These are phyloP conservation scores for Phialophora expanda DNA, from an alignment of 2,329 filamentous ascomycete species.

Conservation along the genomic window DNA sequence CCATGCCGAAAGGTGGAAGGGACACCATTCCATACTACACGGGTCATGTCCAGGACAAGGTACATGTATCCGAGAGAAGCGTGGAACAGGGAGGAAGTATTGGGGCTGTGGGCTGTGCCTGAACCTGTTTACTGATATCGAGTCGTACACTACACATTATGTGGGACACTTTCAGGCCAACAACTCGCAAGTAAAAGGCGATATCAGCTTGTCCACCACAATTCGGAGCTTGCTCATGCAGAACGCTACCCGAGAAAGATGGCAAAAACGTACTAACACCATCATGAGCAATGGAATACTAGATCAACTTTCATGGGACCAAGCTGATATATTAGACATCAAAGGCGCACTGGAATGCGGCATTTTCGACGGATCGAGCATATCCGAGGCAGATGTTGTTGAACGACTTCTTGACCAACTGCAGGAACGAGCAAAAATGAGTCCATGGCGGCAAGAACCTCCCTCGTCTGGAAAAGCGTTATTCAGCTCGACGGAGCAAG, in stretches of 20 bases:
- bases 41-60: not conserved
- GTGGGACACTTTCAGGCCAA: not conserved
- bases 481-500: too few relatives aligned
- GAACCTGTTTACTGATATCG: not conserved
- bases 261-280: not conserved
- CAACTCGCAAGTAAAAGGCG: not conserved
- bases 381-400: not conserved
- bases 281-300: not conserved
- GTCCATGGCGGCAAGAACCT: too few relatives aligned
- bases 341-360: not conserved
- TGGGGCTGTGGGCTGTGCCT: not conserved
- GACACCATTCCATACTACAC: not conserved
- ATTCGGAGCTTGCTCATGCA: not conserved
- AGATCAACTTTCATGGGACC: not conserved
- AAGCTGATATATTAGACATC: not conserved
- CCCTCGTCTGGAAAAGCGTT: not conserved
- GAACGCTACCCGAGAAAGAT: not conserved
- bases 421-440: not conserved
- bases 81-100: not conserved
- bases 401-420: not conserved
- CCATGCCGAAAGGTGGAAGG: not conserved
- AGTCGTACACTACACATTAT: not conserved
- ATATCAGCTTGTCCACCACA: not conserved
- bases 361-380: not conserved
- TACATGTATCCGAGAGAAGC: not conserved